Evolutionary conservation across 345 rosid genomes (phyloP), one percentile per base, ranked within the genome.

Genomic region (Iberis pinnata): DNA sequence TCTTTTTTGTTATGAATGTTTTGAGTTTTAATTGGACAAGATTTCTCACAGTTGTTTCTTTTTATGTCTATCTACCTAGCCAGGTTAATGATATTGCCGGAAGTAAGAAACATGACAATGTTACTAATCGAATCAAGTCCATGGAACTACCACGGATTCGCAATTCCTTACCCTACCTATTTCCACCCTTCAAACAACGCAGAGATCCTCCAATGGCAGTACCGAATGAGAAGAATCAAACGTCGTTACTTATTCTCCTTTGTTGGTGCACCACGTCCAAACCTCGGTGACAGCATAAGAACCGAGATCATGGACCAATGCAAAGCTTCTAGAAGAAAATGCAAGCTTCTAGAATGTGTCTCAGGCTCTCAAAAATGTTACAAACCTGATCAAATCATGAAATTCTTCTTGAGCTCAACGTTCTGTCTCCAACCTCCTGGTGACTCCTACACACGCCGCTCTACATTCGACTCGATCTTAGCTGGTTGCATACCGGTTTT

Each of bases 401-500:
- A 67, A 12, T 49, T 81, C 60, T 83, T 89, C 52, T 72, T 78
- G 47, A 76, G 61, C 14, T 81, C 93, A 4, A 54, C 68, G 2
- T 89, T 81, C 76, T 89, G 89, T 65, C 65, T 81, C 39, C 97
- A 89, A 56, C 95, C 95, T 0, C 74, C 81, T 0, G 95, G 95
- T 24, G 97, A 89, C 62, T 86, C 95, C 14, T 83, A 76, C 56
- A 89, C 93, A 0, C 72, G 97, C 39, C 64, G 89, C 18, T 89
- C 97, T 1, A 71, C 84, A 8, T 86, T 86, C 7, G 97, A 89
- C 68, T 80, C 97, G 0, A 86, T 89, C 16, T 19, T 86, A 49
- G 78, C 85, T 0, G 97, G 97, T 11, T 89, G 97, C 54, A 85
- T 89, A 43, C 95, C 97, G 0, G 95, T 89, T 42, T 89, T 86